Conservation (phyloP, 2,329 filamentous ascomycete species). For the Arthrobotrys conoides region DNA sequence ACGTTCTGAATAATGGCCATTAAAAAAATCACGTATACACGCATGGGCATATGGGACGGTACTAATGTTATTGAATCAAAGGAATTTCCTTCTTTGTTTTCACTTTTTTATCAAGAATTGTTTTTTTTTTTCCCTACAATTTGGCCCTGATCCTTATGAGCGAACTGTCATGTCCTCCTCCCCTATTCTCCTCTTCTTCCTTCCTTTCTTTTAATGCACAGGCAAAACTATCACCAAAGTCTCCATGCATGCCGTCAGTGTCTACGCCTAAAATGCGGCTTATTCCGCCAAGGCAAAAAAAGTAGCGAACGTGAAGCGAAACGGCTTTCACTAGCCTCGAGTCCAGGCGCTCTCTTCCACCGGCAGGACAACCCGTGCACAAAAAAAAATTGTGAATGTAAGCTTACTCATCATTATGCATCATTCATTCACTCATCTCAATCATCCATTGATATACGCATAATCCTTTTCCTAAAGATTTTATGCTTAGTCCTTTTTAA, state of each 20-base stretch:
- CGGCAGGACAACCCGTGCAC: neutral
- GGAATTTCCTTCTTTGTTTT: neutral
- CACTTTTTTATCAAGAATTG: neutral
- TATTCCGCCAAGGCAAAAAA: constrained; percentile 10
- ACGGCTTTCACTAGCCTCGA: neutral
- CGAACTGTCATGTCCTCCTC: constrained; percentile 3
- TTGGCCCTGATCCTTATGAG: neutral
- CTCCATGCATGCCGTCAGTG: neutral
- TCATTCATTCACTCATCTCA: too few relatives aligned
- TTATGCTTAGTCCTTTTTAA: too few relatives aligned
- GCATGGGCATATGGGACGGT: constrained; percentile 10
- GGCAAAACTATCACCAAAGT: neutral
- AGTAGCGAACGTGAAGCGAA: constrained; percentile 1
- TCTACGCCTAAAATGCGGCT: constrained; percentile 15
- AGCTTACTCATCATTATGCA: neutral
- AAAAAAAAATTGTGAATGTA: neutral
- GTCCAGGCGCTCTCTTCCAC: too few relatives aligned
- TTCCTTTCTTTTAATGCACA: constrained; percentile 4
- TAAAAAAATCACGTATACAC: constrained; percentile 19
- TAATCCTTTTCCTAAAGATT: neutral
- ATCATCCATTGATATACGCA: too few relatives aligned
- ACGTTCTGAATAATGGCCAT: constrained; percentile 7
- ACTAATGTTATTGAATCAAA: neutral
- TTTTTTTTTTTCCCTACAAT: neutral
- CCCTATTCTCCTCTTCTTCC: neutral